These are phyloP conservation scores for Kockiozyma suomiensis DNA, from an alignment of 805 yeast genomes.

Conservation along the genomic window DNA sequence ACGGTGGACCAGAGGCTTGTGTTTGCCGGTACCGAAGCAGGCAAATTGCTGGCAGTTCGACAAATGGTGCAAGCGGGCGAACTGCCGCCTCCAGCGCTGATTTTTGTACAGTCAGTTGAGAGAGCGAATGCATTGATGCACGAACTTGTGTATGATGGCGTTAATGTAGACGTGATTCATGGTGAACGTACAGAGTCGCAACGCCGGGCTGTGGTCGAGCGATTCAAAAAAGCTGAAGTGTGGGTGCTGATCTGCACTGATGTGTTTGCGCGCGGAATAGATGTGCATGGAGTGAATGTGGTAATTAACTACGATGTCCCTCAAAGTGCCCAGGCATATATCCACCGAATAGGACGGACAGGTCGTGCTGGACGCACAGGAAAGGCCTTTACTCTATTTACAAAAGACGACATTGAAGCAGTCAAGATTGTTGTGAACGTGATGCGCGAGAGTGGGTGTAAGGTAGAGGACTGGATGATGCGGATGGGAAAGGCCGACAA, in stretches of 20 bases:
- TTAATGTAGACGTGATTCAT: conserved; percentile 94
- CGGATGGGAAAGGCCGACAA: conserved; percentile 65
- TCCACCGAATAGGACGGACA: conserved; percentile 97
- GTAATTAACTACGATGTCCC: conserved; percentile 98
- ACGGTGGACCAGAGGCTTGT: conserved; percentile 80
- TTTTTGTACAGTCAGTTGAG: conserved; percentile 86
- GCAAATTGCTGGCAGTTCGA: conserved; percentile 88
- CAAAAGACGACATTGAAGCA: conserved; percentile 79
- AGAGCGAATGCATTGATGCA: conserved; percentile 95
- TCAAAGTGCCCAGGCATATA: conserved; percentile 87
- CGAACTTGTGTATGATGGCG: conserved; percentile 85
- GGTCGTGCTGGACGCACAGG: conserved; percentile 94
- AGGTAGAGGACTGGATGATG: conserved; percentile 79
- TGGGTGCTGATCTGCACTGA: conserved; percentile 98
- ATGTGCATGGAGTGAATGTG: conserved; percentile 90
- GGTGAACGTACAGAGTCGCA: conserved; percentile 90
- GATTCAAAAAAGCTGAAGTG: conserved; percentile 84
- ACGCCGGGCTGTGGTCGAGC: conserved; percentile 79
- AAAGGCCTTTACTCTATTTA: conserved; percentile 86
- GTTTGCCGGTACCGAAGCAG: conserved; percentile 91
- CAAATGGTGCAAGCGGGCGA: conserved; percentile 81
- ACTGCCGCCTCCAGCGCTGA: conserved; percentile 88
- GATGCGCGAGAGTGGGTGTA: conserved; percentile 85
- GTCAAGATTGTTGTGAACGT: conserved; percentile 87
- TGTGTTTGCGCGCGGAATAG: conserved; percentile 94